phyloP scores from a whole-genome alignment of 1,284 basidiomycete genomes.

The Apiotrichum veenhuisii region DNA sequence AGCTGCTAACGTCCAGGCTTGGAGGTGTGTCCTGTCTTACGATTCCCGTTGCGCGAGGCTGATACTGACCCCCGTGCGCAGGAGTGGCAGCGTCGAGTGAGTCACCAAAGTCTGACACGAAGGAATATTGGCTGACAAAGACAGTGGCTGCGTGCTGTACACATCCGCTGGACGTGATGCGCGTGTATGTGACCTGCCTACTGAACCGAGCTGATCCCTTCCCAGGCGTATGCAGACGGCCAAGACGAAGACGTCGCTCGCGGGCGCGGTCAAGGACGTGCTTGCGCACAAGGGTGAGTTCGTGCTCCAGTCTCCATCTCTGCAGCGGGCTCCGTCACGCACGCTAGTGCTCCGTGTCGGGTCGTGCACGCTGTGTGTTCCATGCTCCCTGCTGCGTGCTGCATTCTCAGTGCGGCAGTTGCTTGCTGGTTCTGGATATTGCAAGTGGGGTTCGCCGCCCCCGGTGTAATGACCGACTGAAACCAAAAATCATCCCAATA shows the following conservation, averaged over 20 bases:
- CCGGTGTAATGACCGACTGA: too few relatives aligned
- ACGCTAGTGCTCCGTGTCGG: neutral
- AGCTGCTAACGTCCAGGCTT: too few relatives aligned
- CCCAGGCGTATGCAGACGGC: slow-evolving; percentile 47
- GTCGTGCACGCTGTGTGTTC: too few relatives aligned
- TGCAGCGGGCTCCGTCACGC: neutral
- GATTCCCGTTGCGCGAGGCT: too few relatives aligned
- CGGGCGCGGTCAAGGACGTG: slow-evolving; percentile 27
- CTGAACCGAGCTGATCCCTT: neutral
- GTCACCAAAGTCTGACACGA: neutral
- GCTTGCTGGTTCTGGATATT: too few relatives aligned
- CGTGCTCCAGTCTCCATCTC: neutral
- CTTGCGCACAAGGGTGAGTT: slow-evolving; percentile 35
- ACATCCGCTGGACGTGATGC: slow-evolving; percentile 78
- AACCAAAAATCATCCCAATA: neutral
- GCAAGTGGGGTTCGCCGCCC: too few relatives aligned
- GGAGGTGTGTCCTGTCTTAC: slow-evolving; percentile 11
- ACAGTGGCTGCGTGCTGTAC: slow-evolving; percentile 80
- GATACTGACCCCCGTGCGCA: slow-evolving; percentile 8
- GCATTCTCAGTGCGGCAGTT: neutral
- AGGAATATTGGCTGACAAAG: neutral
- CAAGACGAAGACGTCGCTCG: slow-evolving; percentile 32
- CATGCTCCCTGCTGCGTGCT: too few relatives aligned
- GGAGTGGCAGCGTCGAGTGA: slow-evolving; percentile 8
- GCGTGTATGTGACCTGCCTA: slow-evolving; percentile 60